Evolutionary conservation across 23 red algal species (phyloP).

Genomic region (Gracilaria caudata): DNA sequence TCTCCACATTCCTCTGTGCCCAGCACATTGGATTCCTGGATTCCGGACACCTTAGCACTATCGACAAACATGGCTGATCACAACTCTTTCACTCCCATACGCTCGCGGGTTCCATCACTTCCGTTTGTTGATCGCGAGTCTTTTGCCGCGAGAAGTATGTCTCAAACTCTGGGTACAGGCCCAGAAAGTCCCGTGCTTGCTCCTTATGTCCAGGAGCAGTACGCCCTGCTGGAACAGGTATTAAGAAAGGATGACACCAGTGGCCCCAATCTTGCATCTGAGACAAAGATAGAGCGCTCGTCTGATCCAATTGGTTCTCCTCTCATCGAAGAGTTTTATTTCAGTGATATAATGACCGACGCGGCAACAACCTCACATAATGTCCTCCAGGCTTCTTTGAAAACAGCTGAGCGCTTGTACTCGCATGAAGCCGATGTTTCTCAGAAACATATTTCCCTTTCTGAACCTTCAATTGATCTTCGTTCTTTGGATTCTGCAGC

Average conservation of each 20-base stretch:
- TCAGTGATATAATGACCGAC: constrained; percentile 17
- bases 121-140: constrained; percentile 9
- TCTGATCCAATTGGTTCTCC: constrained; percentile 1
- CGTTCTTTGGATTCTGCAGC: constrained; percentile 27
- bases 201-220: constrained; percentile 14
- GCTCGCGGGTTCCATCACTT: constrained; percentile 10
- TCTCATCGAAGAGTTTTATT: constrained; percentile 22
- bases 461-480: constrained; percentile 14
- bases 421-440: neutral
- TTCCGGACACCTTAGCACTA: neutral
- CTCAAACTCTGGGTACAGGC: neutral
- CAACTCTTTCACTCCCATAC: neutral
- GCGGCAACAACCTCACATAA: neutral
- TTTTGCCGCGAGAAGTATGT: neutral
- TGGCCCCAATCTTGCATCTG: neutral
- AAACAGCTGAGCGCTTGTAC: neutral
- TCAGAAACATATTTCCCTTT: neutral
- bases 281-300: neutral
- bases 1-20: neutral
- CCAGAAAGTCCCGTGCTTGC: neutral
- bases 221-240: constrained; percentile 23
- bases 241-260: constrained; percentile 25
- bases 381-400: neutral
- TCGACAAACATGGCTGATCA: neutral
- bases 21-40: constrained; percentile 9